Percentiles rank a stretch among this genome's conserved stretches.
These are phyloP conservation scores for Dacryopinax spathularia DNA, from an alignment of 768 basidiomycete genomes.

Conservation along the genomic window DNA sequence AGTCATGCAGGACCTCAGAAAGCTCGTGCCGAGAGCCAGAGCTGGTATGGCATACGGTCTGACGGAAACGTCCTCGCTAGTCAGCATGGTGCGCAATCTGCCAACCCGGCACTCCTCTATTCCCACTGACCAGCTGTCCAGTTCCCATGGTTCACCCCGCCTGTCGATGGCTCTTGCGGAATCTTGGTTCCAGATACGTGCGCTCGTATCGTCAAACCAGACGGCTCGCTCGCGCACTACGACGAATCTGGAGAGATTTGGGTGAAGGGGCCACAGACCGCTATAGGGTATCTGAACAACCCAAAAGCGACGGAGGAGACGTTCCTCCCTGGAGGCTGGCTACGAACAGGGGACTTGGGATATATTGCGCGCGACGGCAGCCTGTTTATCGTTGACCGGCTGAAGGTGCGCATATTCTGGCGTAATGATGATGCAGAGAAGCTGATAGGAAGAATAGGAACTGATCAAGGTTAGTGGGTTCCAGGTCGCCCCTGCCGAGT, in stretches of 20 bases:
- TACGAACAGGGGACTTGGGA: not conserved
- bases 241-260: slow-evolving; percentile 50
- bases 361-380: not conserved
- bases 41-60: not conserved
- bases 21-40: not conserved
- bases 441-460: not conserved
- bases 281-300: slow-evolving; percentile 17
- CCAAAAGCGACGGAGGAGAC: not conserved
- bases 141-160: not conserved
- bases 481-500: slow-evolving; percentile 24
- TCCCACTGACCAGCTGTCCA: not conserved
- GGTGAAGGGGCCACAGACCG: slow-evolving; percentile 44
- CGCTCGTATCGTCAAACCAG: slow-evolving; percentile 40
- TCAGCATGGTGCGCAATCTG: not conserved
- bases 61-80: not conserved
- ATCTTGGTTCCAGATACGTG: slow-evolving; percentile 42
- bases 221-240: slow-evolving; percentile 41
- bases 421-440: not conserved
- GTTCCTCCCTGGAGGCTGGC: not conserved
- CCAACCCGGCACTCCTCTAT: not conserved
- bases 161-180: slow-evolving; percentile 26
- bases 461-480: slow-evolving; percentile 33
- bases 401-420: not conserved
- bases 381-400: not conserved
- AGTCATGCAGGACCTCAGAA: not conserved